Evolutionary conservation across 768 basidiomycete genomes (phyloP), one percentile per base, ranked within the genome.

Genomic region (Boletus pseudo-olivaceus): DNA sequence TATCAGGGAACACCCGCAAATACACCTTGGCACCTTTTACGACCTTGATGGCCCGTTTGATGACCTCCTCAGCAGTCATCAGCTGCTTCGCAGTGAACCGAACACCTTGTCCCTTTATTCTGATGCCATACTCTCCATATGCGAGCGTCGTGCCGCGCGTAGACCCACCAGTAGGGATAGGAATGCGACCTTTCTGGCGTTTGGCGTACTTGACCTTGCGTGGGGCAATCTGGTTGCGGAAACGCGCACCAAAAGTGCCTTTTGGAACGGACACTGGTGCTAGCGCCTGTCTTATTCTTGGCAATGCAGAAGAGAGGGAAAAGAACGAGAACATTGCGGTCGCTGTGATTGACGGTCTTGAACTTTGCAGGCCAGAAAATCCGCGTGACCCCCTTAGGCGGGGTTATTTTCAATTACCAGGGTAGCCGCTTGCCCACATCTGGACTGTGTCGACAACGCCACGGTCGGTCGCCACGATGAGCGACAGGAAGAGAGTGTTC

Each of bases 1-100:
- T 86, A 73, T 98, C 94, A 5, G 97, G 96, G 74, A 98, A 98
- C 39, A 98, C 87, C 47, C 95, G 79, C 71, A 96, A 64, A 68
- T 81, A 94, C 40, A 93, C 83, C 72, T 93, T 90, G 34, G 83
- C 79, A 7, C 95, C 93, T 66, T 98, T 98, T 42, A 98, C 78
- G 11, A 82, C 69, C 73, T 97, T 98, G 56, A 97, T 78, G 67
- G 93, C 94, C 64, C 90, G 80, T 76, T 89, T 87, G 54, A 98
- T 84, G 42, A 93, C 87, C 51, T 92, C 90, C 72, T 93, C 87
- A 0, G 88, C 91, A 0, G 89, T 85, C 49, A 83, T 80, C 17
- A 99, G 82, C 75, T 96, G 93, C 71, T 96, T 96, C 1, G 93
- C 95, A 19, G 83, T 88, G 14, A 98, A 75, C 32, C 95, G 78